These are phyloP conservation scores for Domatiomyces catenatus DNA, from an alignment of 2,329 filamentous ascomycete species.

Conservation along the genomic window DNA sequence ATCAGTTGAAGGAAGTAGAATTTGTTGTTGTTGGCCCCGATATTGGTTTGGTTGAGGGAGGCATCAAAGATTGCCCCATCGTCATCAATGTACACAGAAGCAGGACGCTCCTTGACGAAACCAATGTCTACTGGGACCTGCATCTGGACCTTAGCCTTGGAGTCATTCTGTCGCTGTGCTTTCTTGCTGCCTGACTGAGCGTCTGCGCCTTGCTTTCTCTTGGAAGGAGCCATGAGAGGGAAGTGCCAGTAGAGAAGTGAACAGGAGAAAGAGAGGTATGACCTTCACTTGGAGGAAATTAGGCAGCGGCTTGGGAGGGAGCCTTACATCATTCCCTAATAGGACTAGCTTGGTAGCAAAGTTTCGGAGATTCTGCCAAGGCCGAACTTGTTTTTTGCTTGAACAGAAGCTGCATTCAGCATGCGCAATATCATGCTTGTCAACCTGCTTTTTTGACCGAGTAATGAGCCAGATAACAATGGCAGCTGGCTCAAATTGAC, in stretches of 20 bases:
- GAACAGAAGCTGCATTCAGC: too few species aligned
- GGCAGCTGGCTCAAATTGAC: too few species aligned
- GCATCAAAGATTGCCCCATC: constrained; percentile 60
- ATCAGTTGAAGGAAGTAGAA: constrained; percentile 62
- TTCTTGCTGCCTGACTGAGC: neutral
- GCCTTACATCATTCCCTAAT: too few species aligned
- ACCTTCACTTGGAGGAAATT: too few species aligned
- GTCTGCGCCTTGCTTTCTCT: neutral
- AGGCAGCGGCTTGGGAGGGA: too few species aligned
- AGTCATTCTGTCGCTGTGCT: neutral
- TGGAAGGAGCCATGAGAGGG: neutral
- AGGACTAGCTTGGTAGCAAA: too few species aligned
- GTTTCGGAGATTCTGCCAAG: too few species aligned
- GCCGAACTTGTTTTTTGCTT: too few species aligned
- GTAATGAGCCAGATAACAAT: too few species aligned
- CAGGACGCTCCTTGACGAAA: constrained; percentile 23
- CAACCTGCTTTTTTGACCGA: too few species aligned
- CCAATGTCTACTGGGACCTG: constrained; percentile 38
- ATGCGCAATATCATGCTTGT: too few species aligned
- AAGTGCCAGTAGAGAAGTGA: neutral
- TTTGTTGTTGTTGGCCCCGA: constrained; percentile 58
- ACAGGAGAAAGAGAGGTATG: neutral
- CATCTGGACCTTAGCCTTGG: constrained; percentile 28
- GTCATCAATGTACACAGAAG: constrained; percentile 50
- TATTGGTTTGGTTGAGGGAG: constrained; percentile 62